phyloP scores from a whole-genome alignment of 371 early-diverging fungal genomes.

The Blakeslea trispora region DNA sequence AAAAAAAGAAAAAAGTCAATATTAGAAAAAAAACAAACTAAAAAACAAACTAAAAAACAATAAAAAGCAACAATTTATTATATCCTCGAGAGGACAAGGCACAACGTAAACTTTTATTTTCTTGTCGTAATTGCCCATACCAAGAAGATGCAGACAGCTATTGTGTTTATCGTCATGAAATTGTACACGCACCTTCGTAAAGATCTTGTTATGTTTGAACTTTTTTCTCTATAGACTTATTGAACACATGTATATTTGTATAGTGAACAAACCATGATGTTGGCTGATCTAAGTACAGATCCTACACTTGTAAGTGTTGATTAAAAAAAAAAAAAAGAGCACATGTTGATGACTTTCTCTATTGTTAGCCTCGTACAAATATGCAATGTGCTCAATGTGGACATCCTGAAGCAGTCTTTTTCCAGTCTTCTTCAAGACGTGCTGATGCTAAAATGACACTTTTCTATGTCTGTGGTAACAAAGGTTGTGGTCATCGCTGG shows the following conservation, averaged over 20 bases:
- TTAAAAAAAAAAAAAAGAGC: background rate
- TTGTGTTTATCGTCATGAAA: conserved; percentile 87
- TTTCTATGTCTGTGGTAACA: conserved; percentile 89
- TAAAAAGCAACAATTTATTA: conserved; percentile 95
- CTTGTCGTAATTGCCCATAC: conserved; percentile 95
- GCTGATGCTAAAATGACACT: conserved; percentile 91
- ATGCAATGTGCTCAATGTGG: conserved; percentile 76
- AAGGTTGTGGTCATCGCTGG: conserved; percentile 81
- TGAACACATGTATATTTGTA: too few relatives aligned
- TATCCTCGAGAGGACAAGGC: conserved; percentile 93
- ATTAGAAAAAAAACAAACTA: too few relatives aligned
- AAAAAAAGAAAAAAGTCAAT: too few relatives aligned
- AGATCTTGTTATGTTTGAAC: background rate
- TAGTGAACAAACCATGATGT: conserved; percentile 77
- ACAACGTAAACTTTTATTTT: conserved; percentile 71
- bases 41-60: conserved; percentile 4
- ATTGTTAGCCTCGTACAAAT: conserved; percentile 65
- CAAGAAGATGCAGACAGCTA: conserved; percentile 82
- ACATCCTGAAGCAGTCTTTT: conserved; percentile 82
- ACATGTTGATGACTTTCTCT: conserved; percentile 1
- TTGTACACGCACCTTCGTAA: conserved; percentile 80
- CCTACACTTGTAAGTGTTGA: conserved; percentile 63
- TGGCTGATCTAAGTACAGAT: conserved; percentile 81
- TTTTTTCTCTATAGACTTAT: background rate
- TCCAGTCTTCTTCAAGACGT: conserved; percentile 84